Evolutionary conservation across 2,329 filamentous ascomycete species (phyloP), one percentile per base, ranked within the genome.

Genomic region (Fusarium nematophilum): DNA sequence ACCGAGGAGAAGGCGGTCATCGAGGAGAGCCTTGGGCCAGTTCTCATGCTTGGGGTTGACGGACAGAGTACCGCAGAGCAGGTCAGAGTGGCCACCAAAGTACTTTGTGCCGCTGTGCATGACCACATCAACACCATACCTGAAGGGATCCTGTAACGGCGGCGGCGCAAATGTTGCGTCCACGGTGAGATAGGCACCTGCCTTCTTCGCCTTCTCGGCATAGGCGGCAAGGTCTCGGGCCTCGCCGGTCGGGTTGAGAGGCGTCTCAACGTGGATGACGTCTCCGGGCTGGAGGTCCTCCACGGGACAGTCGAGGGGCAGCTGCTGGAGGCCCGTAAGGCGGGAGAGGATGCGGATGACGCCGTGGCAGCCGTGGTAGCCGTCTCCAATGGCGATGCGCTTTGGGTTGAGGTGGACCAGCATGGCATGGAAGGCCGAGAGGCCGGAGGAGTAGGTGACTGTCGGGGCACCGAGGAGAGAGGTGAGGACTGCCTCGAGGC

Each of bases 91-190:
- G 0, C 95, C 95, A 15, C 95, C 95, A 65, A 99, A 86, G 76
- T 98, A 99, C 81, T 98, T 99, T 14, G 93, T 97, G 4, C 93
- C 95, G 45, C 86, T 90, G 77, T 99, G 95, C 91, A 98, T 90
- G 27, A 97, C 86, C 1, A 93, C 76, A 75, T 98, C 94, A 23
- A 90, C 92, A 39, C 92, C 94, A 73, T 85, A 89, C 23, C 75
- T 72, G 69, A 98, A 95, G 0, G 95, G 93, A 69, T 97, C 91
- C 73, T 92, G 90, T 54, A 99, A 79, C 23, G 92, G 91, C 26
- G 95, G 95, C 33, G 95, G 95, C 3, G 88, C 95, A 76, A 99
- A 97, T 0, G 95, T 99, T 3, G 91, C 88, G 75, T 99, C 95
- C 2, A 98, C 90, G 10, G 89, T 90, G 40, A 98, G 80, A 52